These are phyloP conservation scores for Diplogelasinospora grovesii DNA, from an alignment of 495 filamentous ascomycete genomes.

Conservation along the genomic window DNA sequence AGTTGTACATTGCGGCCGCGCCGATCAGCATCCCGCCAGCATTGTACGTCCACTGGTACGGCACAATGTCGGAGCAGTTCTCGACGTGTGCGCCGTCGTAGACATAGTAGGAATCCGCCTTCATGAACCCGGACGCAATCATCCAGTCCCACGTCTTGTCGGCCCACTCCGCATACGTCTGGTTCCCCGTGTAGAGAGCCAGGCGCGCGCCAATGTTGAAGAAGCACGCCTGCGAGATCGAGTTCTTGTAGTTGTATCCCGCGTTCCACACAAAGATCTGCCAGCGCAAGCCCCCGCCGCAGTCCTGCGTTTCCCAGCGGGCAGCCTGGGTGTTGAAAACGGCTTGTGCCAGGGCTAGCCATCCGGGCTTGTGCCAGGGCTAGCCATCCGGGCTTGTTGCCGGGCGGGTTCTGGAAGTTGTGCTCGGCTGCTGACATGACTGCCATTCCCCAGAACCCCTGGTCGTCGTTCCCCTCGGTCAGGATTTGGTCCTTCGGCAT, in stretches of 20 bases:
- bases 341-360: slow-evolving; percentile 72
- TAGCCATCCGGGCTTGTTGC: slow-evolving; percentile 61
- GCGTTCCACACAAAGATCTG: slow-evolving; percentile 76
- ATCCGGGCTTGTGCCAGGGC: slow-evolving; percentile 73
- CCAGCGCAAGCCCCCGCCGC: slow-evolving; percentile 74
- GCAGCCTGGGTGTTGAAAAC: slow-evolving; percentile 69
- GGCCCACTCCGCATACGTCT: slow-evolving; percentile 66
- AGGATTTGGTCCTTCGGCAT: slow-evolving; percentile 59
- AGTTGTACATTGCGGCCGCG: slow-evolving; percentile 65
- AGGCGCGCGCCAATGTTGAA: slow-evolving; percentile 68
- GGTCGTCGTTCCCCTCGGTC: slow-evolving; percentile 62
- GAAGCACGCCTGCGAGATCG: slow-evolving; percentile 61
- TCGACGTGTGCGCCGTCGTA: slow-evolving; percentile 51
- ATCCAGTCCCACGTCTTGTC: slow-evolving; percentile 66
- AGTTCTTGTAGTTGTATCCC: slow-evolving; percentile 74
- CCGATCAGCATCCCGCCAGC: slow-evolving; percentile 63
- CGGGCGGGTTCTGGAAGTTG: slow-evolving; percentile 53
- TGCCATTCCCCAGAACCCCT: slow-evolving; percentile 61
- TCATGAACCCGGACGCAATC: slow-evolving; percentile 38
- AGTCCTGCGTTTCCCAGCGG: slow-evolving; percentile 60
- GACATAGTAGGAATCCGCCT: slow-evolving; percentile 40
- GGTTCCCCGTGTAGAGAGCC: slow-evolving; percentile 62
- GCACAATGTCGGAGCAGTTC: slow-evolving; percentile 43
- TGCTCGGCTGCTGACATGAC: slow-evolving; percentile 61
- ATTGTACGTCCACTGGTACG: slow-evolving; percentile 65